phyloP scores from a whole-genome alignment of 2,329 filamentous ascomycete species.

The Botryotinia calthae region DNA sequence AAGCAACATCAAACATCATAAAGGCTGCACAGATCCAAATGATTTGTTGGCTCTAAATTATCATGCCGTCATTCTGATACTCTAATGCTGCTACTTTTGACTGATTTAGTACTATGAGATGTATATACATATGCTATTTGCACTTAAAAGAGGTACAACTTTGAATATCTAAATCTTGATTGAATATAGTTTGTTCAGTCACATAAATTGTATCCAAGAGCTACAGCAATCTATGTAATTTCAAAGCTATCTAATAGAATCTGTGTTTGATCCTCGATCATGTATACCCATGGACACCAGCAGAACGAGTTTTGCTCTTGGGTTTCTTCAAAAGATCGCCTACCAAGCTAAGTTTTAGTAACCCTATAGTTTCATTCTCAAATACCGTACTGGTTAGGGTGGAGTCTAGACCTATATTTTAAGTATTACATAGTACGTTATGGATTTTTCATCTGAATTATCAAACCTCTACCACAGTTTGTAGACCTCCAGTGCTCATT shows the following conservation, averaged over 20 bases:
- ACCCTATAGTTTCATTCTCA: neutral
- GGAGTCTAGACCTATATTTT: neutral
- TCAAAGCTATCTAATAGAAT: neutral
- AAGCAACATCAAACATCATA: neutral
- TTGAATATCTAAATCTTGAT: neutral
- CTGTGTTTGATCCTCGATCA: neutral
- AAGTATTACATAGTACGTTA: neutral
- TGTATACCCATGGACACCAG: neutral
- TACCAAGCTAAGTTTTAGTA: neutral
- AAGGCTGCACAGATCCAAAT: neutral
- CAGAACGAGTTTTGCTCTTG: neutral
- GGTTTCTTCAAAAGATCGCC: neutral
- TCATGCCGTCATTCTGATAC: neutral
- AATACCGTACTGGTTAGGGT: neutral
- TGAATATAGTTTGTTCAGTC: neutral
- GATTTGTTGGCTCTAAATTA: neutral
- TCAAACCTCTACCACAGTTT: neutral
- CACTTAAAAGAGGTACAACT: neutral
- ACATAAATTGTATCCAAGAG: neutral
- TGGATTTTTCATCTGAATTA: neutral
- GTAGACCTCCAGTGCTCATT: neutral
- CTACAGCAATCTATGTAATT: neutral
- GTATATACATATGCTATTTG: neutral
- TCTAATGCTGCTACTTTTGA: neutral
- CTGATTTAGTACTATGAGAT: too few species aligned